phyloP scores from a whole-genome alignment of 805 yeast genomes.

The Yarrowia sp. region DNA sequence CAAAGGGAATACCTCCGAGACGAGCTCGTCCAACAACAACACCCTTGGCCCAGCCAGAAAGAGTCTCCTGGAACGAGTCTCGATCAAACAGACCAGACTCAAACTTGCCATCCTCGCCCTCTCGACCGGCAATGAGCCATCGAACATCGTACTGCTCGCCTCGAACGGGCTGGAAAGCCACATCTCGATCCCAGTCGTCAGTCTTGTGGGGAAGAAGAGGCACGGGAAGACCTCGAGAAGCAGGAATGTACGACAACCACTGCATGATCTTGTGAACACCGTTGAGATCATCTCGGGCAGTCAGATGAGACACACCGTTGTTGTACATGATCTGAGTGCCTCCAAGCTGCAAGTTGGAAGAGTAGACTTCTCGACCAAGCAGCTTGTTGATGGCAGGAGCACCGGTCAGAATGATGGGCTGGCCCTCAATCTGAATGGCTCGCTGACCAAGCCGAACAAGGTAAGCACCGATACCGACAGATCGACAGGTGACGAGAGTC shows the following conservation, averaged over 20 bases:
- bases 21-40: conserved; percentile 99
- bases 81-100: conserved; percentile 90
- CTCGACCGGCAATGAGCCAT: conserved; percentile 88
- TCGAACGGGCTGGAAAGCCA: conserved; percentile 73
- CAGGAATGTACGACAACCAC: conserved; percentile 95
- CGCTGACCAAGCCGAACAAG: conserved; percentile 97
- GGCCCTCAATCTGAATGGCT: conserved; percentile 98
- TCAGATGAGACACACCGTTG: conserved; percentile 97
- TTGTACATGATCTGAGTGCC: conserved; percentile 99
- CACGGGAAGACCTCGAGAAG: conserved; percentile 82
- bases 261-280: conserved; percentile 93
- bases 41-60: conserved; percentile 98
- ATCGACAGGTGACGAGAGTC: conserved; percentile 98
- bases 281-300: conserved; percentile 94
- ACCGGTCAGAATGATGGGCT: conserved; percentile 97
- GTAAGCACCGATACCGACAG: conserved; percentile 99
- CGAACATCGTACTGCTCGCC: conserved; percentile 84
- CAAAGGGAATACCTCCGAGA: conserved; percentile 97
- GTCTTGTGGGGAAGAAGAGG: conserved; percentile 69
- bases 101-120: conserved; percentile 61
- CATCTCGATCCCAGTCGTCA: conserved; percentile 92
- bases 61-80: conserved; percentile 90
- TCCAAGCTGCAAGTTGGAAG: conserved; percentile 96
- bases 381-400: conserved; percentile 98
- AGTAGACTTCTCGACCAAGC: conserved; percentile 94